These are phyloP conservation scores for Pezizomycotina sp. DNA, from an alignment of 2,329 filamentous ascomycete species.

Conservation along the genomic window DNA sequence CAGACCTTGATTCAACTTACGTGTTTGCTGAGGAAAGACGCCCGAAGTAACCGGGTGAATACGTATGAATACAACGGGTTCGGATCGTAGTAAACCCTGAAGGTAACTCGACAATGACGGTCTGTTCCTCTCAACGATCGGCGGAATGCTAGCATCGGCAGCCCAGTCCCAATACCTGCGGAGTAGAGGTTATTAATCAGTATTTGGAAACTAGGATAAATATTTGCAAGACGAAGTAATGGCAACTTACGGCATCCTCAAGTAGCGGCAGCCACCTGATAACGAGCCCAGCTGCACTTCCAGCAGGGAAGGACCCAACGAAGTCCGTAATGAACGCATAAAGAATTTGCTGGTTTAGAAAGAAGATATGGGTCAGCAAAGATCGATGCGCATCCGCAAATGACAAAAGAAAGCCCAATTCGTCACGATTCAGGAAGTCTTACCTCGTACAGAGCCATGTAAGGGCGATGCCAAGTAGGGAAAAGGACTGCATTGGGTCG, in stretches of 20 bases:
- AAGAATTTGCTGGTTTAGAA: constrained; percentile 31
- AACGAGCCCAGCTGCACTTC: too few relatives aligned
- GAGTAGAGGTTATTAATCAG: too few relatives aligned
- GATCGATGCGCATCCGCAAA: too few relatives aligned
- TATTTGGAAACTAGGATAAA: too few relatives aligned
- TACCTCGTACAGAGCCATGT: constrained; percentile 43
- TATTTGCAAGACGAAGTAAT: too few relatives aligned
- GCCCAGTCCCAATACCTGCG: constrained; percentile 38
- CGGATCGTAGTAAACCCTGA: constrained; percentile 39
- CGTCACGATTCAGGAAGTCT: too few relatives aligned
- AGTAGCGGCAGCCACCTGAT: too few relatives aligned
- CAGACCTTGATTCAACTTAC: too few relatives aligned
- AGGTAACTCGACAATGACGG: constrained; percentile 41
- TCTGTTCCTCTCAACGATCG: constrained; percentile 15
- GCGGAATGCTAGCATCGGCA: constrained; percentile 29
- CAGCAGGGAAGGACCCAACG: constrained; percentile 34
- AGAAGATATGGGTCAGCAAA: too few relatives aligned
- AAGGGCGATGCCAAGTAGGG: constrained; percentile 69
- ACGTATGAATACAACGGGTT: constrained; percentile 47
- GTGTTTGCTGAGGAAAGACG: too few relatives aligned
- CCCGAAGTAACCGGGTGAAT: constrained; percentile 38
- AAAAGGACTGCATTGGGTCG: constrained; percentile 33
- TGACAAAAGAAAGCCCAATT: too few relatives aligned
- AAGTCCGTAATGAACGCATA: constrained; percentile 30
- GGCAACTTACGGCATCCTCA: too few relatives aligned